A percentile compares a stretch with the other conserved stretches of the same genome.
These are phyloP conservation scores for Naematelia encephala DNA, from an alignment of 768 basidiomycete species.

Conservation along the genomic window DNA sequence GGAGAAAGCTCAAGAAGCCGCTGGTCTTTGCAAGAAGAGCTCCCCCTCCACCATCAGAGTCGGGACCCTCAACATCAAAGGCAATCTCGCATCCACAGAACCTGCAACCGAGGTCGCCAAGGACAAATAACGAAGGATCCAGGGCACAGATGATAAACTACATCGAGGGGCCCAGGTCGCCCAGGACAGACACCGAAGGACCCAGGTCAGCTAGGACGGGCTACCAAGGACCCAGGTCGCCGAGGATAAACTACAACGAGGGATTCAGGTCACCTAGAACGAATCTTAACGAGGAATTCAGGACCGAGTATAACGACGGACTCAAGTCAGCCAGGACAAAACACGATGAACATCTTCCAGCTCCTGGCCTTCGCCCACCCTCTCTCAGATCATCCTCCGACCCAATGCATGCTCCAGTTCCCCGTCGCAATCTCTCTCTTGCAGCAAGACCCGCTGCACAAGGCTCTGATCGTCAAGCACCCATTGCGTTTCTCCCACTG, in stretches of 20 bases:
- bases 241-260: no score
- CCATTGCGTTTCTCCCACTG: conserved; percentile 12
- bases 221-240: no score
- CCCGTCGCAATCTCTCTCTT: not conserved
- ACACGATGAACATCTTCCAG: not conserved
- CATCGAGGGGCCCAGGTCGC: no score
- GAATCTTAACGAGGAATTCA: no score
- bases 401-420: not conserved
- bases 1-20: conserved; percentile 31
- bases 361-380: not conserved
- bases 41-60: conserved; percentile 31
- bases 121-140: not conserved
- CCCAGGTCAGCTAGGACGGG: no score
- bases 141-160: no score
- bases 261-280: no score
- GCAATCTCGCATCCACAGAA: not conserved
- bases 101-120: not conserved
- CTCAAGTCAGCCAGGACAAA: not conserved
- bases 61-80: conserved; percentile 2
- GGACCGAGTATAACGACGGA: no score
- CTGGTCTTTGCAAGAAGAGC: conserved; percentile 33
- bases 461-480: not conserved
- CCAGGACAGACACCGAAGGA: no score
- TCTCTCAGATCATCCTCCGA: not conserved
- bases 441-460: not conserved